Evolutionary conservation across 1,139 yeast species (phyloP), one percentile per base, ranked within the genome.

Genomic region (Magnusiomyces tetraspermus): DNA sequence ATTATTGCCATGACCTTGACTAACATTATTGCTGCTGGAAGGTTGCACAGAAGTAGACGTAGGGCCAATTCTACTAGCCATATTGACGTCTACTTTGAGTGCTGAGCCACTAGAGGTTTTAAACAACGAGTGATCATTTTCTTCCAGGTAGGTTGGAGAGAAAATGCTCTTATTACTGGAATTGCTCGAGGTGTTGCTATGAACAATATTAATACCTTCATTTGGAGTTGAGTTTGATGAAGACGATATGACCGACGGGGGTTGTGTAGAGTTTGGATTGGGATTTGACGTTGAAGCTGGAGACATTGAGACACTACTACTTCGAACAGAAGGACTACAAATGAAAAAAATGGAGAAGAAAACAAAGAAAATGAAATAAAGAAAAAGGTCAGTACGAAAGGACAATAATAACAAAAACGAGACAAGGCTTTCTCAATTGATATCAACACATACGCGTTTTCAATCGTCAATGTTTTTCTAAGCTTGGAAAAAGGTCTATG

Each of bases 401-500:
- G n/a, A n/a, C n/a, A n/a, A n/a, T n/a, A n/a, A n/a, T n/a, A n/a
- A n/a, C n/a, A n/a, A n/a, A n/a, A n/a, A n/a, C n/a, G n/a, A n/a
- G n/a, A n/a, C n/a, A n/a, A n/a, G n/a, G n/a, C n/a, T n/a, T n/a
- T n/a, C n/a, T n/a, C n/a, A n/a, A n/a, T n/a, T n/a, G n/a, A n/a
- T n/a, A n/a, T n/a, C n/a, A n/a, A n/a, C n/a, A 28, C 33, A 28
- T 28, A 28, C 33, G 6, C 33, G 6, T 28, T 11, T 8, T 28
- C 33, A 28, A 11, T 6, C 6, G 33, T 28, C 6, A 11, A 28
- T 8, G 15, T 13, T 19, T 43, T 43, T 2, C 37, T 10, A 17
- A 43, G 23, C 30, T 43, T 43, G 13, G 46, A 43, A 21, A 43
- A 43, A 3, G 46, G 46, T 43, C 46, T 15, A 26, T 43, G 46